Evolutionary conservation across 192 early-diverging fungal genomes (phyloP).

Genomic region (Backusella luteola): DNA sequence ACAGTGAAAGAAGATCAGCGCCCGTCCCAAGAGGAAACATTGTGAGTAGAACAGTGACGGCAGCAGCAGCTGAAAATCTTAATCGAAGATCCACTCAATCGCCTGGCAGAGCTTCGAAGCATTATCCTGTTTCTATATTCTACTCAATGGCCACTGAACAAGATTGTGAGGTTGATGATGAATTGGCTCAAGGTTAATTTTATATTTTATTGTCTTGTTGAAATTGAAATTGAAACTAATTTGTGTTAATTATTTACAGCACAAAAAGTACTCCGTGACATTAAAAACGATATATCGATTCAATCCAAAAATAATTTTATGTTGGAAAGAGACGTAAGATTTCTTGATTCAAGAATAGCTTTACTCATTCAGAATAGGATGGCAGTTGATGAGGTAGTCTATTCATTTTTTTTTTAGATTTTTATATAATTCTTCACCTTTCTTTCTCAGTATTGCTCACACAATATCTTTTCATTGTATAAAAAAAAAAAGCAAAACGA

Average conservation of each 20-base stretch:
- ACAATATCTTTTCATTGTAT: background rate
- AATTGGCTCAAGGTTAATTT: conserved; percentile 80
- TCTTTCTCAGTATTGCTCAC: background rate
- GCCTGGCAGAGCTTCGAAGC: conserved; percentile 55
- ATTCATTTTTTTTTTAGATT: conserved; percentile 15
- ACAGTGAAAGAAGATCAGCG: background rate
- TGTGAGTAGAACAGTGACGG: conserved; percentile 33
- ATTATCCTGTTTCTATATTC: conserved; percentile 69
- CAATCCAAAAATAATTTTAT: conserved; percentile 96
- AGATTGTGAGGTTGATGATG: conserved; percentile 91
- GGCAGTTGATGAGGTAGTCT: conserved; percentile 79
- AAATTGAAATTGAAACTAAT: background rate
- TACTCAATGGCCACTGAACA: conserved; percentile 88
- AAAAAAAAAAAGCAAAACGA: conserved; percentile 61
- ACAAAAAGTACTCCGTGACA: conserved; percentile 78
- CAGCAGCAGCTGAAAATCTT: conserved; percentile 33
- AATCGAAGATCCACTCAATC: conserved; percentile 17
- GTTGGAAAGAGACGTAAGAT: conserved; percentile 89
- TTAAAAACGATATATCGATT: conserved; percentile 86
- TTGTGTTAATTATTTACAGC: conserved; percentile 45
- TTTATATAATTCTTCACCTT: conserved; percentile 5
- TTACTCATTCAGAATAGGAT: conserved; percentile 92
- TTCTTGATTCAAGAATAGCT: conserved; percentile 88
- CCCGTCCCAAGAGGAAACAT: background rate
- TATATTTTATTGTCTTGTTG: background rate